Base-by-base conservation (phyloP, 345 rosid genomes). In the Trapa bicornis region DNA sequence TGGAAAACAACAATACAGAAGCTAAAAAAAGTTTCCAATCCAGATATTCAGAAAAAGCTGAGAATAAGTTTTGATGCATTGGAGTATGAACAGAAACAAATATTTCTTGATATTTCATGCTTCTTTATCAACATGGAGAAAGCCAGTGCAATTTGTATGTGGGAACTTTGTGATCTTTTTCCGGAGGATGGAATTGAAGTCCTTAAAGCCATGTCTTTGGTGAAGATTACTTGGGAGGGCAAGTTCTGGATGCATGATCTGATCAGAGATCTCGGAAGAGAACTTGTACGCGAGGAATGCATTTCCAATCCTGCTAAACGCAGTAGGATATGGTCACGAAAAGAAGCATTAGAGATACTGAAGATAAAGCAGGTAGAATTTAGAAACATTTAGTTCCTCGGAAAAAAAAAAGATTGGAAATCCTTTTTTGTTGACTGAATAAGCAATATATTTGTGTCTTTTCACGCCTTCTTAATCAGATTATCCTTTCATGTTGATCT, bases 201-300 rank as follows among this genome's bases (percentile, higher is more conserved):
- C 60, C 60, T 54, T 54, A 22, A 5, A 4, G n/a, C 35, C 60
- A 54, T 54, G 35, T 54, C 45, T 38, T 13, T 35, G 22, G 12
- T 63, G 22, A 63, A 63, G 37, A 37, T 11, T 13, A 37, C 22
- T 0, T 22, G 35, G 16, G 36, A 45, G n/a, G 54, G 10, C 15
- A 65, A 65, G 54, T 47, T 65, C 0, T 65, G 54, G 68, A 65
- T 65, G 68, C 68, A 65, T 41, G 54, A 65, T 29, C 52, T 42
- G 14, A 37, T 65, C 32, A 65, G 68, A 41, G 68, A 65, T 42
- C 36, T 65, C 45, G 52, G 68, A 43, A 65, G 54, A 37, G 54
- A 41, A 65, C 32, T 65, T 22, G 53, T 65, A 17, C 56, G 68
- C 2, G 12, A 29, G 37, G 54, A 65, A 47, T 65, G 52, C 13